Base-by-base conservation (phyloP, 2,329 filamentous ascomycete genomes). In the Aspergillus aculeatinus region DNA sequence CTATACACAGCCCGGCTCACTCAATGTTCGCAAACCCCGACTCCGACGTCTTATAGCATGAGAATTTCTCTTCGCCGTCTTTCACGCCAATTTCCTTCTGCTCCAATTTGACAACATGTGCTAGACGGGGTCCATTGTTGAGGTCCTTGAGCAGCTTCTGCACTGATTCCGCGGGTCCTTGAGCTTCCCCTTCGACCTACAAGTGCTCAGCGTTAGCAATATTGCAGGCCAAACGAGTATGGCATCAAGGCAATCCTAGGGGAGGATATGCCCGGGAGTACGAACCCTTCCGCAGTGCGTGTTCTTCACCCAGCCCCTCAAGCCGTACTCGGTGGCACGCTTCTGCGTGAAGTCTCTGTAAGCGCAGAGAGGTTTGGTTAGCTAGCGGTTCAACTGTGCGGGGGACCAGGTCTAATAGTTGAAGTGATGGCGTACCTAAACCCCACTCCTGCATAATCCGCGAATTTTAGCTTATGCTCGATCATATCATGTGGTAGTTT, bases 121-220 rank as follows among this genome's bases (percentile, higher is more conserved):
- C 88, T 58, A 85, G 81, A 1, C 82, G 79, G 0, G 93, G 93
- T 0, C 94, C 94, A 55, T 86, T 83, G 69, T 92, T 84, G 51
- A 97, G 79, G 63, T 91, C 87, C 66, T 89, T 85, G 39, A 96
- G 78, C 65, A 97, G 89, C 58, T 86, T 84, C 55, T 86, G 77
- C 27, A 98, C 74, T 2, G 83, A 77, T 0, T 86, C 82, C 1
- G 87, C 82, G 2, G 84, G 81, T 31, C 92, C 93, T 73, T 98
- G 94, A 5, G 89, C 92, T 77, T 97, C 93, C 27, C 94, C 94
- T 71, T 91, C 87, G 51, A 98, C 93, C 91, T 96, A 65, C 3
- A 21, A 35, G 27, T 29, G 10, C 16, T 63, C 54, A 55, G 58
- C 29, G 21, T 35, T 16, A 25, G 19, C 11, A 33, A 29, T 19